Conservation (phyloP, 768 basidiomycete genomes). For the Russula sp. region DNA sequence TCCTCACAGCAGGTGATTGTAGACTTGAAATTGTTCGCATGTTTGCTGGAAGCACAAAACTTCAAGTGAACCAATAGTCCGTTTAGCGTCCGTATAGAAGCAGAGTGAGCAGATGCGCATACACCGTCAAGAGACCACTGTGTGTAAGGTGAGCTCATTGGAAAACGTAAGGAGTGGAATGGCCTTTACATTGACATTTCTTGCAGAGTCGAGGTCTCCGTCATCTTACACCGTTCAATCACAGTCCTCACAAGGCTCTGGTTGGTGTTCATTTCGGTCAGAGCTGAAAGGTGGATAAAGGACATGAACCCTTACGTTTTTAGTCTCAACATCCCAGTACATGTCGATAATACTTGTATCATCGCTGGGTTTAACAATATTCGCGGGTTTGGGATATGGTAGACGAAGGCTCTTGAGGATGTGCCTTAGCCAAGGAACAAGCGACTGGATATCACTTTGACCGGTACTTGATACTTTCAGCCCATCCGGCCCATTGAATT, state of each 20-base stretch:
- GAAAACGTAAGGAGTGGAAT: not conserved
- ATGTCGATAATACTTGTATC: constrained; percentile 2
- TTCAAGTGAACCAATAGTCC: not conserved
- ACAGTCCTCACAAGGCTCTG: not conserved
- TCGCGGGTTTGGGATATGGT: constrained; percentile 8
- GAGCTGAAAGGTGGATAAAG: not conserved
- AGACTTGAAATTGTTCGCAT: not conserved
- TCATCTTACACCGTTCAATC: not conserved
- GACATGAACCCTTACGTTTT: not conserved
- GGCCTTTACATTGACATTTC: constrained; percentile 3
- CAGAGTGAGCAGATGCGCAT: not conserved
- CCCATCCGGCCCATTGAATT: not conserved
- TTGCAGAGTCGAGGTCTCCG: not conserved
- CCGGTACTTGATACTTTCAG: not conserved
- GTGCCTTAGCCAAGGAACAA: constrained; percentile 8
- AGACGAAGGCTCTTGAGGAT: not conserved
- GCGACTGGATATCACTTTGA: not conserved
- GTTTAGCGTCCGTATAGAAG: not conserved
- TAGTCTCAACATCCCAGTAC: constrained; percentile 6
- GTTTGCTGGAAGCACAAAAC: not conserved
- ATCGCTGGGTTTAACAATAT: not conserved
- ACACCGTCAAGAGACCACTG: constrained; percentile 8
- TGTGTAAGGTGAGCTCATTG: not conserved
- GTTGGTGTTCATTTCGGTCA: not conserved
- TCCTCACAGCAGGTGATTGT: not conserved